Conservation (phyloP, 306 rosid genomes). For the Prunus mume region DNA sequence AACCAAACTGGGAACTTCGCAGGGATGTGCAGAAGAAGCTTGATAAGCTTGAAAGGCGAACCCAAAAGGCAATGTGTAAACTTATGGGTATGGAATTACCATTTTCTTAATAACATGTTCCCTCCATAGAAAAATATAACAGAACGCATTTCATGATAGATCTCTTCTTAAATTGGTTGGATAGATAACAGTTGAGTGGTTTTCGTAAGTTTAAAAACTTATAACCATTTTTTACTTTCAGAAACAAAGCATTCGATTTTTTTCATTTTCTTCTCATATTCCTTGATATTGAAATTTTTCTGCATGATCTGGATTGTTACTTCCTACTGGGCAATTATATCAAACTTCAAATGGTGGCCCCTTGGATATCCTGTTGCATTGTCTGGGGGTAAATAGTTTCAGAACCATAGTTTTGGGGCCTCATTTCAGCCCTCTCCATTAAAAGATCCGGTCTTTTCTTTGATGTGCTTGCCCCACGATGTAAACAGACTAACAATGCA, state of each 20-base stretch:
- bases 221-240: background rate
- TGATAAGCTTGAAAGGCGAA: constrained; percentile 85
- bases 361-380: background rate
- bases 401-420: constrained; percentile 1
- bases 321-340: background rate
- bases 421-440: background rate
- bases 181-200: background rate
- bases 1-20: constrained; percentile 93
- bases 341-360: background rate
- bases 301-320: background rate
- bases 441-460: background rate
- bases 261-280: background rate
- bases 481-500: background rate
- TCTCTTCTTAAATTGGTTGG: background rate
- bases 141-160: background rate
- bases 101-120: background rate
- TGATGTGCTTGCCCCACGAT: background rate
- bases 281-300: background rate
- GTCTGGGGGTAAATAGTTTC: background rate
- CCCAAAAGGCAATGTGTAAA: constrained; percentile 79
- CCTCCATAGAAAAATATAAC: background rate
- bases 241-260: background rate
- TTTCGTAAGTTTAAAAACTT: background rate
- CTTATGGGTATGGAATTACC: constrained; percentile 59
- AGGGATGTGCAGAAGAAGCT: constrained; percentile 97